These are phyloP conservation scores for Adansonia madagascariensis DNA, from an alignment of 441 rosid genomes.

Conservation along the genomic window DNA sequence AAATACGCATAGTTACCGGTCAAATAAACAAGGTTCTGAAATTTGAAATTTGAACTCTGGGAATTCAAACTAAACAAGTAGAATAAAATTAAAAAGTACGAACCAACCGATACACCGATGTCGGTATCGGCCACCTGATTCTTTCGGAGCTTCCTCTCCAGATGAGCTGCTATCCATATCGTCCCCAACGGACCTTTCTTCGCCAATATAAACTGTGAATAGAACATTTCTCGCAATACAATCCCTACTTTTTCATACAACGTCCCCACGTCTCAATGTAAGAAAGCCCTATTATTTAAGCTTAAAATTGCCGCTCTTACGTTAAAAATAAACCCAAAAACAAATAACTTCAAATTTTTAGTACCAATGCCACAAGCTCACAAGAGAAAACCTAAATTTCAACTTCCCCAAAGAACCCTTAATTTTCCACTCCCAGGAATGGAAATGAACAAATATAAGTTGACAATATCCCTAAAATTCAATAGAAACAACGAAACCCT, in stretches of 20 bases:
- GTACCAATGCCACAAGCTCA: conserved; percentile 18
- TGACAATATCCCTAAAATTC: not conserved
- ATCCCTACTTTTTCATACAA: conserved; percentile 41
- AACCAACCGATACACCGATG: conserved; percentile 97
- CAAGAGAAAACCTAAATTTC: conserved; percentile 22
- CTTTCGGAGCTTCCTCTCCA: conserved; percentile 99
- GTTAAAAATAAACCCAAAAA: conserved; percentile 23
- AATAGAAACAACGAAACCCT: conserved; percentile 27
- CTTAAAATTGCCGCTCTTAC: not conserved
- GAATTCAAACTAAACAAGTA: not conserved
- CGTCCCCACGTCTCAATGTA: conserved; percentile 24
- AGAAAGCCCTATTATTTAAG: conserved; percentile 13
- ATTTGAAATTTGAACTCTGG: not conserved
- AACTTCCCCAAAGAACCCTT: conserved; percentile 21
- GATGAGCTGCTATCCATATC: conserved; percentile 99
- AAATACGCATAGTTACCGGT: not conserved
- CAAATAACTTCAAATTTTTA: conserved; percentile 15
- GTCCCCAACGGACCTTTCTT: conserved; percentile 99
- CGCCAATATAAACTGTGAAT: conserved; percentile 98
- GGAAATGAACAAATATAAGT: not conserved
- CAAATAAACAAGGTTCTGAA: not conserved
- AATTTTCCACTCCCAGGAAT: not conserved
- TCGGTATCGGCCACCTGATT: conserved; percentile 99
- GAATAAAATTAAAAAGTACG: conserved; percentile 33
- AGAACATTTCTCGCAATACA: conserved; percentile 66